Percentiles rank a stretch among this genome's conserved stretches.
phyloP scores from a whole-genome alignment of 139 green algal genomes.

The Asterochloris sp. region DNA sequence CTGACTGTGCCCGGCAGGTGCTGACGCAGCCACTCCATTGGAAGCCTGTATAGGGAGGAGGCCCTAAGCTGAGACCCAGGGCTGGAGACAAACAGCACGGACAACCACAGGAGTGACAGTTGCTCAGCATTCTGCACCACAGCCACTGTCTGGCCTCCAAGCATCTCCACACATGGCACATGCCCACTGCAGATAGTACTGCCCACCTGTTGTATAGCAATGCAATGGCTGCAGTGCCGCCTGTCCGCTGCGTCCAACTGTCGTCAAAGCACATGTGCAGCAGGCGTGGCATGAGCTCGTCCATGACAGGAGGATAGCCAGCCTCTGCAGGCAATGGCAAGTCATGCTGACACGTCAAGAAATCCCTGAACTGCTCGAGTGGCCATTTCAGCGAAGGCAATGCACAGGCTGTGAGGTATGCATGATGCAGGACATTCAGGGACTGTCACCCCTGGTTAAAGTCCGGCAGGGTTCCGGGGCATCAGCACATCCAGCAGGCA shows the following conservation, averaged over 20 bases:
- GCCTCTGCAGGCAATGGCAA: neutral
- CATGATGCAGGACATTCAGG: no score
- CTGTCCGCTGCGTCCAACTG: constrained; percentile 73
- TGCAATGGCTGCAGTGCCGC: constrained; percentile 69
- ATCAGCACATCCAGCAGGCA: no score
- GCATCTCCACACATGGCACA: neutral
- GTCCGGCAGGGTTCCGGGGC: no score
- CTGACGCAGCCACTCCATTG: constrained; percentile 36
- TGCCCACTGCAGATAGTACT: neutral
- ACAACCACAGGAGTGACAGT: no score
- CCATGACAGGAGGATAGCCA: constrained; percentile 51
- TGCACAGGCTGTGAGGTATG: no score
- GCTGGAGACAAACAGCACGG: neutral
- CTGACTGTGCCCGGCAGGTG: constrained; percentile 43
- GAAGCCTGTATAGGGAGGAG: constrained; percentile 36
- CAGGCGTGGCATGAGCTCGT: constrained; percentile 74
- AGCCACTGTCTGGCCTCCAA: no score
- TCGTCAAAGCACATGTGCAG: constrained; percentile 88
- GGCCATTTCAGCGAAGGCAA: no score
- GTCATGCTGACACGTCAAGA: neutral
- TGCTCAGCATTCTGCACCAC: no score
- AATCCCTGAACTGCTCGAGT: no score
- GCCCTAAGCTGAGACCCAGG: neutral
- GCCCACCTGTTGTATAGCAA: constrained; percentile 29
- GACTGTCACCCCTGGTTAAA: no score